Conservation (phyloP, 495 filamentous ascomycete species). For the Penicillium bovifimosum region DNA sequence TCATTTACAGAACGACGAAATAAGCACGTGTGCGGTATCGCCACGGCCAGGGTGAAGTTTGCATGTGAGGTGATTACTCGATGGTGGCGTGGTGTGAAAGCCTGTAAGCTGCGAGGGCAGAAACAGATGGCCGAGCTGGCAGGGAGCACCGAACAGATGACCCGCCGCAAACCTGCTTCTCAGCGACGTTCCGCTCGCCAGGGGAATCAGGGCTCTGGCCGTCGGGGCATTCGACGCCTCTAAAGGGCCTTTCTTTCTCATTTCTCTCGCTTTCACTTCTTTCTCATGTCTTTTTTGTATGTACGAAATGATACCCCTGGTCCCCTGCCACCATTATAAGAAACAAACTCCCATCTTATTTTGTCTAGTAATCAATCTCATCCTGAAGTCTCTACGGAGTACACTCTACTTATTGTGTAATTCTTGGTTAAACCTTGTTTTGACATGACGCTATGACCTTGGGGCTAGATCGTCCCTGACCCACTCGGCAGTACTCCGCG, state of each 20-base stretch:
- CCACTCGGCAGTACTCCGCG: no score
- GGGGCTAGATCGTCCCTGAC: no score
- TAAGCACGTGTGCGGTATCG: background rate
- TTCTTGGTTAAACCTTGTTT: no score
- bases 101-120: background rate
- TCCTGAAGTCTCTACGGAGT: no score
- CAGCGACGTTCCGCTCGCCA: background rate
- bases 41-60: background rate
- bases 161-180: background rate
- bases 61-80: constrained; percentile 2
- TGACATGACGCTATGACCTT: no score
- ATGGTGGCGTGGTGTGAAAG: background rate
- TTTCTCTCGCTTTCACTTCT: background rate
- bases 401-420: no score
- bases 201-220: background rate
- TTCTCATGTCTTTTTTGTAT: background rate
- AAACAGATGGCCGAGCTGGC: background rate
- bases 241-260: background rate
- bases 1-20: background rate
- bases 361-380: no score
- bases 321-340: no score
- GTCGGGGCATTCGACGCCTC: background rate
- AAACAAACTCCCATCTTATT: no score
- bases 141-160: background rate
- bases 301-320: constrained; percentile 1